A percentile compares a stretch with the other conserved stretches of the same genome.
Conservation (phyloP, 148 eudicot genomes). For the Camellia japonica region DNA sequence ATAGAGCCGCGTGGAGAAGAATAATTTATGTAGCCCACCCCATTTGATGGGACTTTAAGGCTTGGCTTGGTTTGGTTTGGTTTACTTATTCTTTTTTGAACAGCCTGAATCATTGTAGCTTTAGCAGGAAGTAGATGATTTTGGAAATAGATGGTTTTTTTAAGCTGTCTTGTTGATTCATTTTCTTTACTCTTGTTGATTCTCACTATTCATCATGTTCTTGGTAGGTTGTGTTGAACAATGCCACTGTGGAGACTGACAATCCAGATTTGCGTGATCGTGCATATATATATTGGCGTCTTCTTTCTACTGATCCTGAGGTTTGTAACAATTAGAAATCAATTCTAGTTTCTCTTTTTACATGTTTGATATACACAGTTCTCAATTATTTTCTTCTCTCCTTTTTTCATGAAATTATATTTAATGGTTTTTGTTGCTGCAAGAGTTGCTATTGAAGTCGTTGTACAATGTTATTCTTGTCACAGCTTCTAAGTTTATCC, state of each 20-base stretch:
- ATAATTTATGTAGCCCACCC: too few relatives aligned
- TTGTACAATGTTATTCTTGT: not conserved
- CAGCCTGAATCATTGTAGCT: too few relatives aligned
- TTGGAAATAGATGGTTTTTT: too few relatives aligned
- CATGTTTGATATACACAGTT: not conserved
- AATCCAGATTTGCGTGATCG: slow-evolving; percentile 98
- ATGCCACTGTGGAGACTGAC: slow-evolving; percentile 98
- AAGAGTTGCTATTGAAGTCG: not conserved
- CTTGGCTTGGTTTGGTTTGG: too few relatives aligned
- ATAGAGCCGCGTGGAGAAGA: too few relatives aligned
- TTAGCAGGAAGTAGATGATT: too few relatives aligned
- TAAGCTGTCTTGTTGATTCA: too few relatives aligned
- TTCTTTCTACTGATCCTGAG: slow-evolving; percentile 99
- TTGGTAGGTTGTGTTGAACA: slow-evolving; percentile 88
- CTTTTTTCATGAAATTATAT: not conserved
- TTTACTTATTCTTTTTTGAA: too few relatives aligned
- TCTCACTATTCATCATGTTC: slow-evolving; percentile 11
- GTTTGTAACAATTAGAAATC: slow-evolving; percentile 29
- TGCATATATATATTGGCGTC: slow-evolving; percentile 98
- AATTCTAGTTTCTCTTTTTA: not conserved
- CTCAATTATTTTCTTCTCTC: not conserved
- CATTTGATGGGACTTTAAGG: too few relatives aligned
- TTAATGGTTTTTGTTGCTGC: not conserved
- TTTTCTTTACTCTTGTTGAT: not conserved
- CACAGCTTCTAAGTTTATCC: not conserved